phyloP scores from a whole-genome alignment of 1,139 yeast species.

The Williopsis jadinii region DNA sequence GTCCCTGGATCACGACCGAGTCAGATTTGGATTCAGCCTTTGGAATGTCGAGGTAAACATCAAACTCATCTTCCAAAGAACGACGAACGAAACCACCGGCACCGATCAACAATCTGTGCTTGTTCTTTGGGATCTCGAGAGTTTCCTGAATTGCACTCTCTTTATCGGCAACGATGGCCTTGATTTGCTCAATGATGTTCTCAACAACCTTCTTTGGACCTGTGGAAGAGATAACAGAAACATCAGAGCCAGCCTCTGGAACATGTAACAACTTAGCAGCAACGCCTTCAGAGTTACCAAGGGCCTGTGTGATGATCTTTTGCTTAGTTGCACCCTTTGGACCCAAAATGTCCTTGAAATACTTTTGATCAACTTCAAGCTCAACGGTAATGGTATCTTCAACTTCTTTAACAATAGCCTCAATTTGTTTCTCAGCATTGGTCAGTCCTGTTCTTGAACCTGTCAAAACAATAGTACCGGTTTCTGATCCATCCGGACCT shows the following conservation, averaged over 20 bases:
- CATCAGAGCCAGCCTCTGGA: slow-evolving; percentile 67
- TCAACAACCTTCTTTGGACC: slow-evolving; percentile 77
- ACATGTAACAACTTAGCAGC: slow-evolving; percentile 59
- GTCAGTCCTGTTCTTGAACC: slow-evolving; percentile 81
- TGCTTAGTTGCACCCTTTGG: slow-evolving; percentile 71
- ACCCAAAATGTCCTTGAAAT: slow-evolving; percentile 78
- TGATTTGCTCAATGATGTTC: slow-evolving; percentile 58
- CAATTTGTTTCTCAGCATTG: slow-evolving; percentile 61
- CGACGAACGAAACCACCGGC: slow-evolving; percentile 75
- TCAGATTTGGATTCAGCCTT: slow-evolving; percentile 44
- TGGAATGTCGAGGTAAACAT: slow-evolving; percentile 65
- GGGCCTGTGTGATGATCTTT: slow-evolving; percentile 72
- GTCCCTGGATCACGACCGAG: slow-evolving; percentile 41
- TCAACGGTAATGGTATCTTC: slow-evolving; percentile 58
- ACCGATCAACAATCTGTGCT: slow-evolving; percentile 76
- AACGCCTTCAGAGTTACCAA: slow-evolving; percentile 44
- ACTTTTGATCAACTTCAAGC: slow-evolving; percentile 68
- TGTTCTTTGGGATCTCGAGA: slow-evolving; percentile 61
- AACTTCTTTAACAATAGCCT: slow-evolving; percentile 56
- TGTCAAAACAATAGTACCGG: slow-evolving; percentile 59
- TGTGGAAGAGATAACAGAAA: slow-evolving; percentile 53
- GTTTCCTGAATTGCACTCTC: slow-evolving; percentile 56
- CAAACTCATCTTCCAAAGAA: slow-evolving; percentile 61
- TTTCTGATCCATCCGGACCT: slow-evolving; percentile 35
- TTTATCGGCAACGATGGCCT: slow-evolving; percentile 55